Base-by-base conservation (phyloP, 108 stramenopile genomes). In the Parmales sp. region DNA sequence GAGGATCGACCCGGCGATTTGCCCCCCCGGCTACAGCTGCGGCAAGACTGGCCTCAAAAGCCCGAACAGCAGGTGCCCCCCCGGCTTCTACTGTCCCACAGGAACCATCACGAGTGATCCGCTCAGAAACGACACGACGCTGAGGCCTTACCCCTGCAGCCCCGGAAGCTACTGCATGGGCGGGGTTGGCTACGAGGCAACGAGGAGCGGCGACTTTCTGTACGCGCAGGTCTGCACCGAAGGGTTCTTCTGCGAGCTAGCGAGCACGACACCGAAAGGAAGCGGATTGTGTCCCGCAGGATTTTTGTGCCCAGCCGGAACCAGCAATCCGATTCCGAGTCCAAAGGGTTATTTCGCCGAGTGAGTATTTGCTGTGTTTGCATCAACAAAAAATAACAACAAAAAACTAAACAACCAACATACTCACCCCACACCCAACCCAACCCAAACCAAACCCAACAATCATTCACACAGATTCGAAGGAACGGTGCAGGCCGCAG, bases 51-150 rank as follows among this genome's bases (percentile, higher is more conserved):
- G 81, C 18, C 75, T 92, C 7, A 49, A 75, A 0, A 69, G 79
- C 16, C 89, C 89, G 16, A 90, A 92, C 60, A 64, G 73, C 8
- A 43, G 43, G 20, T 86, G 87, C 66, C 85, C 87, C 22, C 84
- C 84, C 31, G 90, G 90, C 7, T 90, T 85, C 64, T 92, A 87
- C 73, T 92, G 91, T 67, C 76, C 54, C 39, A 86, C 79, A 64
- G 90, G 90, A 23, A 90, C 91, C 26, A 41, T 80, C 44, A 90
- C 91, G 6, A 72, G 74, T 39, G 85, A 86, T 25, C 81, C 81
- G 16, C 82, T 82, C 64, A 69, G 85, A 7, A 86, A 86, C 45
- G 85, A 86, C 51, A 84, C 85, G 6, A 81, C 83, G n/a, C 45
- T 84, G n/a, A 64, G 85, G 1, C 82, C 84, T 19, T 85, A 85